Conservation (phyloP, 768 basidiomycete species). For the Kwoniella shandongensis region DNA sequence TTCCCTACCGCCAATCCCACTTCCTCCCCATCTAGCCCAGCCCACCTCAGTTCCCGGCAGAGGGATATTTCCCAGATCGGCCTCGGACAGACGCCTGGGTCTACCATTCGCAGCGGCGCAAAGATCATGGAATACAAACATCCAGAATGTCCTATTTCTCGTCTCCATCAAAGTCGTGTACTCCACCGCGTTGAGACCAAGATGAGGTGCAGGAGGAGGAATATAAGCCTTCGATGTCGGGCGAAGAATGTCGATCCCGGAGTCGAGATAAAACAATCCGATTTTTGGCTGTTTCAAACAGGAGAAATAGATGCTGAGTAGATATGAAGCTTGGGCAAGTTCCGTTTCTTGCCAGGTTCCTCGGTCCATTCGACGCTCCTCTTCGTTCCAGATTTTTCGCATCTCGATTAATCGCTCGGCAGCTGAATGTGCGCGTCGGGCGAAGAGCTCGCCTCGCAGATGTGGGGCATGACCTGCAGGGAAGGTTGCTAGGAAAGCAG, state of each 20-base stretch:
- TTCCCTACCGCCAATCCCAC: conserved; percentile 23
- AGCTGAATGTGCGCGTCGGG: conserved; percentile 34
- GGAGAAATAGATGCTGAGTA: conserved; percentile 42
- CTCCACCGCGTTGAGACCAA: conserved; percentile 26
- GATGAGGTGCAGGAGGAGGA: conserved; percentile 19
- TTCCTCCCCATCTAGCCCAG: conserved; percentile 44
- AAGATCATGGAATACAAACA: conserved; percentile 44
- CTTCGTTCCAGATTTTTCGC: conserved; percentile 26
- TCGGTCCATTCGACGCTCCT: conserved; percentile 15
- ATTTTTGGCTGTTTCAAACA: conserved; percentile 30
- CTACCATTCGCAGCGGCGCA: conserved; percentile 42
- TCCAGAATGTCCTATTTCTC: conserved; percentile 47
- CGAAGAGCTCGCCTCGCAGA: conserved; percentile 43
- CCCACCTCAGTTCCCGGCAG: conserved; percentile 43
- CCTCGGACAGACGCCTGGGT: conserved; percentile 31
- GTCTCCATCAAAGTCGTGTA: conserved; percentile 40
- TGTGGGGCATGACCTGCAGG: conserved; percentile 27
- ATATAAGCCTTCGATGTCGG: conserved; percentile 21
- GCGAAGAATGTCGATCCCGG: conserved; percentile 32
- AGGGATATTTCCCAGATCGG: conserved; percentile 34
- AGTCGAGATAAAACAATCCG: conserved; percentile 40
- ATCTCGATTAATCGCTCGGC: conserved; percentile 27
- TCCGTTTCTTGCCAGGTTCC: conserved; percentile 51
- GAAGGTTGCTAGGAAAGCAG: conserved; percentile 26
- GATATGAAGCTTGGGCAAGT: conserved; percentile 36